These are phyloP conservation scores for Amaranthus cruentus DNA, from an alignment of 148 eudicot genomes.

Conservation along the genomic window DNA sequence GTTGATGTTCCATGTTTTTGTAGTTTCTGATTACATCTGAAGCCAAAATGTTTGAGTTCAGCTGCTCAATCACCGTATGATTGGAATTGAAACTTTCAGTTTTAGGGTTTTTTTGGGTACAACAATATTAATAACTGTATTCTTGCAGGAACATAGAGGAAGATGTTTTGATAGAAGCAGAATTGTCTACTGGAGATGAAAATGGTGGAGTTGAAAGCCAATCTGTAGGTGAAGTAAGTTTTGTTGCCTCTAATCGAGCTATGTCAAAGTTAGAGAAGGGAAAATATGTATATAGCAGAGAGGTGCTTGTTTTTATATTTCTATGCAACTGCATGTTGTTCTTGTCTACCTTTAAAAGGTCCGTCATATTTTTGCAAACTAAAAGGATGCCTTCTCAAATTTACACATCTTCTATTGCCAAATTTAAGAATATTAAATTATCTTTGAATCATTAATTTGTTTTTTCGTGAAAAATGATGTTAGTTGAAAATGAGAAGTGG, in stretches of 20 bases:
- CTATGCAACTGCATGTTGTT: not conserved
- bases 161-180: conserved; percentile 46
- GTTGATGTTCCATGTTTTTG: not conserved
- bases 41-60: not conserved
- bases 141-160: conserved; percentile 59
- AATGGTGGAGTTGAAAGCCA: conserved; percentile 37
- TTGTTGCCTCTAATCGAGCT: conserved; percentile 9
- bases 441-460: not conserved
- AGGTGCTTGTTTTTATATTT: not conserved
- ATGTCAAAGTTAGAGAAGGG: not conserved
- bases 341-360: not conserved
- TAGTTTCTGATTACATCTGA: not conserved
- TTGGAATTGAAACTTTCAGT: not conserved
- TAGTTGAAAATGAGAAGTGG: not conserved
- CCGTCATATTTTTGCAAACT: not conserved
- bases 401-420: not conserved
- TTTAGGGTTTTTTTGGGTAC: not conserved
- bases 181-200: conserved; percentile 44
- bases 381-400: not conserved
- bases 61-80: not conserved
- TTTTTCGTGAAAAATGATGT: not conserved
- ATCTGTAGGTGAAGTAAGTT: conserved; percentile 46
- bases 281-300: not conserved
- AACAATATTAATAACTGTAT: conserved; percentile 1
- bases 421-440: not conserved